Conservation (phyloP, 225 moss, liverwort and hornwort genomes). For the Physcomitrium patens region DNA sequence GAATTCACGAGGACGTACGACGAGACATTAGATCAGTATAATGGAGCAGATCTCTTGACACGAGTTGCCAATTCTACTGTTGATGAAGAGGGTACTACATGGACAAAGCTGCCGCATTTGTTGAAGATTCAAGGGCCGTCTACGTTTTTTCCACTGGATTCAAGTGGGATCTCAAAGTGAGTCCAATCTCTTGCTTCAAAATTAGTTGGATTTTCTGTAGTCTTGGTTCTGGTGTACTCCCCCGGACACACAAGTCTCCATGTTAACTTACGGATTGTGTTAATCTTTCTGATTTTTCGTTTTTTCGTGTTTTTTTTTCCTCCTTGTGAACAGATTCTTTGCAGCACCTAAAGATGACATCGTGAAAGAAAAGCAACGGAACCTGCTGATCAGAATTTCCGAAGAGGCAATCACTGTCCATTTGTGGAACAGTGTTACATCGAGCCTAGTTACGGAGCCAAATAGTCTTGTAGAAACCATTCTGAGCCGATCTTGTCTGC, state of each 20-base stretch:
- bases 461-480: slow-evolving; percentile 76
- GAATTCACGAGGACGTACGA: slow-evolving; percentile 67
- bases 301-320: too few species aligned
- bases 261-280: slow-evolving; percentile 14
- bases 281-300: too few species aligned
- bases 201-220: not conserved
- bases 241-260: not conserved
- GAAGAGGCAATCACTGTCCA: slow-evolving; percentile 68
- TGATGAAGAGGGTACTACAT: slow-evolving; percentile 41
- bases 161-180: slow-evolving; percentile 67
- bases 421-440: slow-evolving; percentile 83
- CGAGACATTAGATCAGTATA: slow-evolving; percentile 50
- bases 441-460: slow-evolving; percentile 65
- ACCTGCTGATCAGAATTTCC: slow-evolving; percentile 58
- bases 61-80: slow-evolving; percentile 68
- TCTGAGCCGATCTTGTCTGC: slow-evolving; percentile 77
- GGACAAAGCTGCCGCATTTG: slow-evolving; percentile 42
- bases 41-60: slow-evolving; percentile 81
- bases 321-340: slow-evolving; percentile 62
- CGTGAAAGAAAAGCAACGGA: slow-evolving; percentile 48
- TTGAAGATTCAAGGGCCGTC: slow-evolving; percentile 53
- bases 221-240: not conserved
- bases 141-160: slow-evolving; percentile 77
- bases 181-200: slow-evolving; percentile 22
- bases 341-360: slow-evolving; percentile 53